Evolutionary conservation across 2,329 filamentous ascomycete genomes (phyloP).

Genomic region (Fusarium algeriense): DNA sequence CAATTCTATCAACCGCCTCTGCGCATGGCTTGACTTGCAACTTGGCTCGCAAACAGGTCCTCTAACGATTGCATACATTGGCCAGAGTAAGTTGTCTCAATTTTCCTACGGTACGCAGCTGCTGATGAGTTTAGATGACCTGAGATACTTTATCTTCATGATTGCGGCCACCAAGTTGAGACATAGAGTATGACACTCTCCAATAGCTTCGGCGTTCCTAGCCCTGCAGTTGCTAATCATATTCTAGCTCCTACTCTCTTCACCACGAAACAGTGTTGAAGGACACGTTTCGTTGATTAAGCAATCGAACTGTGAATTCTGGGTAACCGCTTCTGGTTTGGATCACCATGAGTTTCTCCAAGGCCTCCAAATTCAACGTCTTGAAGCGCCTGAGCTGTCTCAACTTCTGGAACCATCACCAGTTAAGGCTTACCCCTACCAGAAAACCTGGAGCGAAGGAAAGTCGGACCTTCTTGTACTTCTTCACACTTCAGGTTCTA

Average conservation of each 20-base stretch:
- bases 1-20: neutral
- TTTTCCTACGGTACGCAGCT: accelerated
- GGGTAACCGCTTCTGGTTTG: neutral
- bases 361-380: neutral
- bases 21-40: neutral
- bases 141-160: slow-evolving; percentile 1
- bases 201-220: neutral
- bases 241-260: neutral
- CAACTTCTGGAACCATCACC: neutral
- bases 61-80: neutral
- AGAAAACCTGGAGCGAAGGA: neutral
- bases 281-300: neutral
- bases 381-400: neutral
- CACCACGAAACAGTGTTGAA: neutral
- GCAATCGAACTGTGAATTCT: neutral
- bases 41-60: neutral
- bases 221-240: neutral
- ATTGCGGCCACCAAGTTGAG: neutral
- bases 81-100: neutral
- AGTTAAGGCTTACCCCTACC: neutral
- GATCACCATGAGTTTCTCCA: neutral
- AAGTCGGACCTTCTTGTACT: neutral
- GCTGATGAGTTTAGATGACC: neutral
- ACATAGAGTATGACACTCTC: neutral
- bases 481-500: neutral